Base-by-base conservation (phyloP, 2,329 filamentous ascomycete species). In the Nemania bipapillata region DNA sequence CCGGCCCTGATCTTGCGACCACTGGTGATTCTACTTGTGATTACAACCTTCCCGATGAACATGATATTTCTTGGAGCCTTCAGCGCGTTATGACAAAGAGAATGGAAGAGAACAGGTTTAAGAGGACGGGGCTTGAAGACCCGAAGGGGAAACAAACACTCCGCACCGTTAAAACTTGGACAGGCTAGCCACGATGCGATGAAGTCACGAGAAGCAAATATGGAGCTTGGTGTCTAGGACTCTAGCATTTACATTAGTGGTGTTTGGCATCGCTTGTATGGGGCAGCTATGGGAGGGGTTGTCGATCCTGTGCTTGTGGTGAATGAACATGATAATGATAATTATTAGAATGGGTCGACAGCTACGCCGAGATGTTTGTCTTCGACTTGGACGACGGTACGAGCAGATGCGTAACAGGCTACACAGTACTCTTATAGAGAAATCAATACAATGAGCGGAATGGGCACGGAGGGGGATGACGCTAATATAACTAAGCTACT, bases 81-180 rank as follows among this genome's bases (percentile, higher is more conserved):
- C 83, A 83, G 67, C 80, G 84, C 62, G 83, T 86, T 1, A 81
- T 83, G 40, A 82, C 82, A 22, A 80, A 78, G 62, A 75, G 81
- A 26, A 74, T 80, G 71, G 76, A 79, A 69, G 72, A 74, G 61
- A 63, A 57, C 30, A 73, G 66, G 53, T 42, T 28, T n/a, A 67
- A 60, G 37, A 76, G 69, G 63, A 35, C 35, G 17, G 54, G 58
- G 6, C 67, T 63, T 24, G 71, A 72, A 22, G 74, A 76, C 59
- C 59, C 71, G 3, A 77, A 77, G 50, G 76, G 74, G 15, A 77
- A 77, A 61, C 57, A 60, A 20, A 66, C 66, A 8, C 62, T 73
- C 3, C 68, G 64, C 15, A 45, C 9, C 32, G 58, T 65, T 30
- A 57, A 69, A 28, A 76, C 76, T 56, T 75, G 74, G 74, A 70